Evolutionary conservation across 345 rosid species (phyloP), one percentile per base, ranked within the genome.

Genomic region (Anastatica hierochuntica): DNA sequence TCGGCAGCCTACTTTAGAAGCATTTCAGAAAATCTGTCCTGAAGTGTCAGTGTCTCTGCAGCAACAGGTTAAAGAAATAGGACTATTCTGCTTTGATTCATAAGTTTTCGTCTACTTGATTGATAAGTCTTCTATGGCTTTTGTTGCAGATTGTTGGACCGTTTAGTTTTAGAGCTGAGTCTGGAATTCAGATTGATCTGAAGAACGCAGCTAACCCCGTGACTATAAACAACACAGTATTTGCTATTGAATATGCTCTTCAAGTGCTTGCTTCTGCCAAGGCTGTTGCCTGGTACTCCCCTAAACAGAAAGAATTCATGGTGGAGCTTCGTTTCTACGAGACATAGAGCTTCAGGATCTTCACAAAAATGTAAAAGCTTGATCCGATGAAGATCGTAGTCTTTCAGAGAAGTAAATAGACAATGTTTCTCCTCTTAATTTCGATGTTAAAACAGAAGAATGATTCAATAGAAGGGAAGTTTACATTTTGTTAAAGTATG

Each of bases 281-380:
- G 73, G 96, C 95, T 21, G 69, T 79, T 33, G 95, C 95, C 41
- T 92, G 95, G 98, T 92, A 77, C 69, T 76, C 97, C 8, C 94
- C 96, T 10, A 77, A 78, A 74, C 85, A 76, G 15, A 72, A 63
- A 33, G 98, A 85, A 39, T 81, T 88, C 20, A 88, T 88, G 95
- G 64, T 92, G 35, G 96, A 92, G 69, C 94, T 88, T 64, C 76
- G 95, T 3, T 81, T 92, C 68, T 85, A 68, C 5, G 96, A 85
- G 75, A 72, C 71, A 12, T 89, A 55, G 69, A 55, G 71, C 54
- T 12, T 48, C 44, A 41, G n/a, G 23, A 36, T 30, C 14, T 37
- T 50, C 35, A 33, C 33, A 62, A n/a, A n/a, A n/a, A n/a, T n/a
- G n/a, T n/a, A 63, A 46, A 29, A 43, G 49, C 56, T 29, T 39